Base-by-base conservation (phyloP, 768 basidiomycete species). In the Xerocomellus dryophilus region DNA sequence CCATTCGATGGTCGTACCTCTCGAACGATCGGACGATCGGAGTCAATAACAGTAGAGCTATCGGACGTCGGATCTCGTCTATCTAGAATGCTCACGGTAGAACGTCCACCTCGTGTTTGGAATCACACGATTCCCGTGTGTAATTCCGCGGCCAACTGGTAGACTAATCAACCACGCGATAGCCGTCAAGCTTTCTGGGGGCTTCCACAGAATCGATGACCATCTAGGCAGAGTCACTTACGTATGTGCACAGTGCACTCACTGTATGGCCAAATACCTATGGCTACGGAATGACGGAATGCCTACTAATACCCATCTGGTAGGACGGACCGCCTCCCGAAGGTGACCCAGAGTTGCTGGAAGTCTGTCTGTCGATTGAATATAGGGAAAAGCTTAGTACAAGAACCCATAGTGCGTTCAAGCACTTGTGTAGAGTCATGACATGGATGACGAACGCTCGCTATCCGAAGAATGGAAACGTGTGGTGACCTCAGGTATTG, bases 61-160 rank as follows among this genome's bases (percentile, higher is more conserved):
- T 25, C 25, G 25, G 6, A 25, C 25, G 45, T 50, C 54, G 48
- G 51, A 65, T 47, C 36, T 50, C 52, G 50, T 55, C 47, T 43
- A 52, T 55, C 47, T 43, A 23, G 36, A 58, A 56, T 36, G 55
- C 18, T 51, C 35, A 47, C 47, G 42, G 53, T 56, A 52, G 31
- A 51, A 35, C 27, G 12, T 34, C 39, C 27, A 34, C 49, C 53
- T 53, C 61, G 38, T 63, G 60, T 50, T 41, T 43, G 23, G 43
- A 35, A 43, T 3, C 43, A 60, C 43, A 53, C 36, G 25, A 41
- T 56, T 40, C 29, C 27, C 47, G 59, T 59, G 59, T 53, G 58
- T 43, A 55, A 66, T 66, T 52, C 66, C 60, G 66, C 66, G 64
- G 64, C 18, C 35, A 61, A 38, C 17, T 46, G 32, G 38, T n/a